Percentiles rank a stretch among this genome's conserved stretches.
These are phyloP conservation scores for Tylopilus orsonianus DNA, from an alignment of 1,284 basidiomycete genomes.

Conservation along the genomic window DNA sequence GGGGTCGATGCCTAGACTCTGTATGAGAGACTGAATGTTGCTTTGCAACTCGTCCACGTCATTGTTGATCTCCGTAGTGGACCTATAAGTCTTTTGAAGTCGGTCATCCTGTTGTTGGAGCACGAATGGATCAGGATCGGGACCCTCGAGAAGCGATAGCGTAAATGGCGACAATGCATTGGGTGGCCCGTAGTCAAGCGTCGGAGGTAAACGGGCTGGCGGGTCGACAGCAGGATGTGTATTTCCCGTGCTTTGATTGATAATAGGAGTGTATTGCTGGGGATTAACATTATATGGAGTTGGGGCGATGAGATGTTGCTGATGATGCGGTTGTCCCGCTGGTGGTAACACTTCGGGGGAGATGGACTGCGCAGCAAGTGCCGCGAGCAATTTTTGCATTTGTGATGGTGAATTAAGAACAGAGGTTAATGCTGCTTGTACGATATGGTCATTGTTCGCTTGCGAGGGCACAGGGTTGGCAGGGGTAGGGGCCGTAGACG, in stretches of 20 bases:
- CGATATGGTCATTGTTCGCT: slow-evolving; percentile 43
- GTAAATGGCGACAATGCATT: slow-evolving; percentile 24
- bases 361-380: slow-evolving; percentile 37
- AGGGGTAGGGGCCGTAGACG: slow-evolving; percentile 25
- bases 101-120: slow-evolving; percentile 38
- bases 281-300: slow-evolving; percentile 30
- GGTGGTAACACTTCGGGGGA: slow-evolving; percentile 24
- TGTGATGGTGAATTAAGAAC: slow-evolving; percentile 64
- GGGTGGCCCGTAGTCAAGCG: slow-evolving; percentile 17
- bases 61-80: slow-evolving; percentile 63
- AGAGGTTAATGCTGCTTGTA: slow-evolving; percentile 61
- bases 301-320: slow-evolving; percentile 33
- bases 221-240: slow-evolving; percentile 1
- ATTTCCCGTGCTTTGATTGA: neutral
- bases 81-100: slow-evolving; percentile 59
- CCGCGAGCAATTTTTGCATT: slow-evolving; percentile 69
- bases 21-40: slow-evolving; percentile 73
- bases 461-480: slow-evolving; percentile 12
- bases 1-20: slow-evolving; percentile 67
- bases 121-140: slow-evolving; percentile 33
- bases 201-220: slow-evolving; percentile 10
- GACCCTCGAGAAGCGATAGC: slow-evolving; percentile 19
- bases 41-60: slow-evolving; percentile 74
- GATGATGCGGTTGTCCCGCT: slow-evolving; percentile 17
- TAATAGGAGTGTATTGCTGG: slow-evolving; percentile 14